Conservation (phyloP, 2,329 filamentous ascomycete genomes). For the Aureobasidium zeae region DNA sequence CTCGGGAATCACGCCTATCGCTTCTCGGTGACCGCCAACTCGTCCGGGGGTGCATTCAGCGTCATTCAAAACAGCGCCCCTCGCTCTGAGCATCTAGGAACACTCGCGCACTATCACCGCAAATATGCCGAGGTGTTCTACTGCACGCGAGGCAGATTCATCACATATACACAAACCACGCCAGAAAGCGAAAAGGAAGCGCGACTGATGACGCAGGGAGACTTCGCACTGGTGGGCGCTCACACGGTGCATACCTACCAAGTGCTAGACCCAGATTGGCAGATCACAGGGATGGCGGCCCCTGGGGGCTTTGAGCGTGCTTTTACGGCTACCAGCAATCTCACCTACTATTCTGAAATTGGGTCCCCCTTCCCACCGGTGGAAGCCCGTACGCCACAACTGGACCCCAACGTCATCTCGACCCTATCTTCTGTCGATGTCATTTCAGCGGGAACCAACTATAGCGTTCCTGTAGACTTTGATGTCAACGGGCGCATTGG, state of each 20-base stretch:
- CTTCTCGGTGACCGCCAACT: slow-evolving; percentile 38
- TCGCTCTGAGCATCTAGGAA: slow-evolving; percentile 32
- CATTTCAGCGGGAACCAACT: too few relatives aligned
- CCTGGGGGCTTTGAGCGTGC: slow-evolving; percentile 41
- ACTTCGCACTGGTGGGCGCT: slow-evolving; percentile 33
- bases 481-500: too few relatives aligned
- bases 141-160: slow-evolving; percentile 37
- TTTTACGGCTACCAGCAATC: slow-evolving; percentile 29
- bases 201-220: slow-evolving; percentile 36
- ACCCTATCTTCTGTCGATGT: too few relatives aligned
- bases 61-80: slow-evolving; percentile 35
- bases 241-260: slow-evolving; percentile 43
- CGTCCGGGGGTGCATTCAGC: slow-evolving; percentile 38
- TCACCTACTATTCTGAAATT: slow-evolving; percentile 30
- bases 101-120: slow-evolving; percentile 37
- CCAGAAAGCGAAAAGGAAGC: slow-evolving; percentile 25
- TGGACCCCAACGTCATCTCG: too few relatives aligned
- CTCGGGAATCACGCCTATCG: too few relatives aligned
- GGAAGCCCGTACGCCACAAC: too few relatives aligned
- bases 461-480: too few relatives aligned
- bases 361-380: slow-evolving; percentile 34
- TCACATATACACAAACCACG: slow-evolving; percentile 42
- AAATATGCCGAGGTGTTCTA: slow-evolving; percentile 42
- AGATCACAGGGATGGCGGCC: slow-evolving; percentile 38
- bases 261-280: slow-evolving; percentile 39